phyloP scores from a whole-genome alignment of 83 land plant species.

The Thuja plicata region DNA sequence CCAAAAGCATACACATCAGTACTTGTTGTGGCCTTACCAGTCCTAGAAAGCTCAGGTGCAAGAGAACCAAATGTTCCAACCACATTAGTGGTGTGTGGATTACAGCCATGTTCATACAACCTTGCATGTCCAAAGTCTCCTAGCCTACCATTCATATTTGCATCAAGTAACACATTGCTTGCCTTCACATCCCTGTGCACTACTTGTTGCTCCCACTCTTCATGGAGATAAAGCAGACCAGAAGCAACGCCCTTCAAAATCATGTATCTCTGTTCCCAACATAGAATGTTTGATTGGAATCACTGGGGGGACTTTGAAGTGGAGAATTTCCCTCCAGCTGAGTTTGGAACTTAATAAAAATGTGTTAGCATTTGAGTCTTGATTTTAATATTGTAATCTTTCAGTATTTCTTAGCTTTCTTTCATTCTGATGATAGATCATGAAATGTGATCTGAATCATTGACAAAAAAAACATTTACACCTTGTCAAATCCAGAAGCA shows the following conservation, averaged over 20 bases:
- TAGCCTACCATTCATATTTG: slow-evolving; percentile 53
- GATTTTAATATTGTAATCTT: background rate
- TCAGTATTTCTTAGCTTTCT: no score
- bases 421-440: no score
- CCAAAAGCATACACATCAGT: slow-evolving; percentile 79
- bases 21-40: slow-evolving; percentile 56
- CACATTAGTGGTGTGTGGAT: slow-evolving; percentile 45
- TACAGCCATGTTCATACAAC: slow-evolving; percentile 53
- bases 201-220: slow-evolving; percentile 68
- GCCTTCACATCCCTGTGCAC: slow-evolving; percentile 84
- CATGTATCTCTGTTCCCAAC: slow-evolving; percentile 8
- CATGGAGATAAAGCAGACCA: slow-evolving; percentile 46
- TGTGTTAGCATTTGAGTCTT: background rate
- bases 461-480: no score
- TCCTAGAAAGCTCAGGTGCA: slow-evolving; percentile 69
- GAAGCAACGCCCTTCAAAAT: slow-evolving; percentile 13
- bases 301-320: background rate
- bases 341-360: background rate
- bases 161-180: slow-evolving; percentile 69
- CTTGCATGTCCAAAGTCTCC: slow-evolving; percentile 84
- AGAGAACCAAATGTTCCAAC: slow-evolving; percentile 84
- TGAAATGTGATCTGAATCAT: no score
- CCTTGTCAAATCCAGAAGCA: no score
- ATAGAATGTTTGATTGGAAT: background rate
- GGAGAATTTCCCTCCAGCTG: no score